phyloP scores from a whole-genome alignment of 2,329 filamentous ascomycete genomes.

The Fusarium setosum region DNA sequence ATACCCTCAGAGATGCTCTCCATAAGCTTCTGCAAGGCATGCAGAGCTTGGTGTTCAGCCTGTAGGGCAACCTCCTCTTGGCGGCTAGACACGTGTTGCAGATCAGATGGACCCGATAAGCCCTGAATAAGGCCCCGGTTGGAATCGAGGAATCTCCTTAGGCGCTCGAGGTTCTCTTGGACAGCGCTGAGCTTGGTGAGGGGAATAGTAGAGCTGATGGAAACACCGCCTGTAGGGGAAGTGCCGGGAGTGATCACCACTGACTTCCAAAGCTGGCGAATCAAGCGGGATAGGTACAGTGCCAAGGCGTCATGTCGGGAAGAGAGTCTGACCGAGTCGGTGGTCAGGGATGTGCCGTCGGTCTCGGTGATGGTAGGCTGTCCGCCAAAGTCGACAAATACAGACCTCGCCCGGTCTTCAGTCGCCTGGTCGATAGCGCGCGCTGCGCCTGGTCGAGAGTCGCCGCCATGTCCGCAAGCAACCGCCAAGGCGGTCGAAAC shows the following conservation, averaged over 20 bases:
- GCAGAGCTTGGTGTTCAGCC: constrained; percentile 92
- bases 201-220: constrained; percentile 74
- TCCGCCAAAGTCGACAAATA: constrained; percentile 93
- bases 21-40: constrained; percentile 86
- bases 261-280: constrained; percentile 89
- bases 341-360: constrained; percentile 75
- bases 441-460: constrained; percentile 75
- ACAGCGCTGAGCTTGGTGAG: constrained; percentile 77
- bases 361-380: constrained; percentile 85
- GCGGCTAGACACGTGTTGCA: constrained; percentile 81
- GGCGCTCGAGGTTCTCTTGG: constrained; percentile 82
- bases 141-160: constrained; percentile 85
- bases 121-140: constrained; percentile 95
- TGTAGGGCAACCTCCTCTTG: constrained; percentile 94
- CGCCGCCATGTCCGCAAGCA: constrained; percentile 91
- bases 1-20: constrained; percentile 95
- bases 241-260: constrained; percentile 71
- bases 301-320: constrained; percentile 90
- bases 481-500: constrained; percentile 93
- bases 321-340: constrained; percentile 88
- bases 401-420: constrained; percentile 84
- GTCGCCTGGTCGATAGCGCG: constrained; percentile 87
- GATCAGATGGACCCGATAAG: constrained; percentile 87
- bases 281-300: constrained; percentile 87
- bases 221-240: constrained; percentile 67